Evolutionary conservation across 176 grass and related monocot species (phyloP).

Genomic region (Chloris gayana): DNA sequence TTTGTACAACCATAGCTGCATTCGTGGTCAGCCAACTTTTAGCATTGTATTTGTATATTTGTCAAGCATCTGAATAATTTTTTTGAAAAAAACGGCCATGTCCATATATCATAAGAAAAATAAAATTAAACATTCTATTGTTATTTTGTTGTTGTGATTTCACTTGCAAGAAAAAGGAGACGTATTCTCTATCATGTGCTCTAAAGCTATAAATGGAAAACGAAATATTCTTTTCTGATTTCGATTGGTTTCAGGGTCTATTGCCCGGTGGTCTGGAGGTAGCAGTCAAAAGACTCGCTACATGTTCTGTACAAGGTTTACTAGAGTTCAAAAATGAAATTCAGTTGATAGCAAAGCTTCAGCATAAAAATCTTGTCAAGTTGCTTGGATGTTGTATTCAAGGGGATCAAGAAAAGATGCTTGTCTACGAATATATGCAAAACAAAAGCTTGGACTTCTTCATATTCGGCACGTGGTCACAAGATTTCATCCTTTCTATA

Average conservation of each 20-base stretch:
- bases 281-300: constrained; percentile 66
- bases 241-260: constrained; percentile 40
- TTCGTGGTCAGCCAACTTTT: neutral
- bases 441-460: constrained; percentile 79
- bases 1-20: neutral
- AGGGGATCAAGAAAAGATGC: constrained; percentile 57
- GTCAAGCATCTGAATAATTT: neutral
- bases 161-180: neutral
- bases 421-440: constrained; percentile 77
- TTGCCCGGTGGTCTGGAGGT: constrained; percentile 51
- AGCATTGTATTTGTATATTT: constrained; percentile 17
- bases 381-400: constrained; percentile 53
- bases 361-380: constrained; percentile 59
- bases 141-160: neutral
- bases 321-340: constrained; percentile 63
- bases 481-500: neutral
- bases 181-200: neutral
- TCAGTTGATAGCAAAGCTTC: constrained; percentile 56
- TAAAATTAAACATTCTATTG: neutral
- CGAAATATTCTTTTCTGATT: neutral
- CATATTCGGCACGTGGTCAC: constrained; percentile 50
- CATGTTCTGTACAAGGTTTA: constrained; percentile 64
- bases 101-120: neutral
- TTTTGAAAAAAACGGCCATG: neutral
- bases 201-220: neutral